Conservation (phyloP, 2,329 filamentous ascomycete species). For the Diaporthe aspalathi region DNA sequence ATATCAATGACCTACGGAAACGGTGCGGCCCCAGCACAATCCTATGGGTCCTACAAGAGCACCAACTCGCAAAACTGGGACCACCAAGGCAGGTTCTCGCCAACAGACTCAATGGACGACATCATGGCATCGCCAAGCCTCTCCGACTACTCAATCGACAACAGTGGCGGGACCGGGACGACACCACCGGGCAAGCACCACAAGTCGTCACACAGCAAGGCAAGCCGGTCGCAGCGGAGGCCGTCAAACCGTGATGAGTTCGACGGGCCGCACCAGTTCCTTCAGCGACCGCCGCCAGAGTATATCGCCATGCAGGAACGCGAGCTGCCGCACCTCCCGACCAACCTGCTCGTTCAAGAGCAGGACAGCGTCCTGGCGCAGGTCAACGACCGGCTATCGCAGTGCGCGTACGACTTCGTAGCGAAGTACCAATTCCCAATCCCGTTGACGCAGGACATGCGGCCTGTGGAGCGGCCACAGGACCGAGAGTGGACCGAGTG, state of each 20-base stretch:
- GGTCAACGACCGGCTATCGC: constrained; percentile 86
- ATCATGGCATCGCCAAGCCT: constrained; percentile 67
- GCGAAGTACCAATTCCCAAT: constrained; percentile 93
- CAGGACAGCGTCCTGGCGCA: constrained; percentile 83
- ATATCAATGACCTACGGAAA: constrained; percentile 51
- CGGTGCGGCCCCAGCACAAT: constrained; percentile 32
- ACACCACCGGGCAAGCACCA: constrained; percentile 58
- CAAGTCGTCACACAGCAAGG: constrained; percentile 54
- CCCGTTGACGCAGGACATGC: constrained; percentile 84
- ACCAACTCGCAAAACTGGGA: constrained; percentile 60
- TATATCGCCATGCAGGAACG: constrained; percentile 81
- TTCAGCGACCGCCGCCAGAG: constrained; percentile 77
- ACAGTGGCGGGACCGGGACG: constrained; percentile 54
- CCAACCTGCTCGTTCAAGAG: constrained; percentile 84
- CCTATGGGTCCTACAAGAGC: constrained; percentile 54
- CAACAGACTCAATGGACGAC: constrained; percentile 69
- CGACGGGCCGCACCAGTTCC: constrained; percentile 85
- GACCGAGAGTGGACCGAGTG: constrained; percentile 93
- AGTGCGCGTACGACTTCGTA: constrained; percentile 90
- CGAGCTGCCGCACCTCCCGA: constrained; percentile 84
- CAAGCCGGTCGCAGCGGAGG: constrained; percentile 67
- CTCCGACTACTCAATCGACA: constrained; percentile 71
- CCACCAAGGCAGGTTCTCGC: constrained; percentile 63
- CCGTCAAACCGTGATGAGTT: constrained; percentile 89
- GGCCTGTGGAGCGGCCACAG: constrained; percentile 77